Conservation (phyloP, 371 early-diverging fungal genomes). For the Choanephora cucurbitarum region DNA sequence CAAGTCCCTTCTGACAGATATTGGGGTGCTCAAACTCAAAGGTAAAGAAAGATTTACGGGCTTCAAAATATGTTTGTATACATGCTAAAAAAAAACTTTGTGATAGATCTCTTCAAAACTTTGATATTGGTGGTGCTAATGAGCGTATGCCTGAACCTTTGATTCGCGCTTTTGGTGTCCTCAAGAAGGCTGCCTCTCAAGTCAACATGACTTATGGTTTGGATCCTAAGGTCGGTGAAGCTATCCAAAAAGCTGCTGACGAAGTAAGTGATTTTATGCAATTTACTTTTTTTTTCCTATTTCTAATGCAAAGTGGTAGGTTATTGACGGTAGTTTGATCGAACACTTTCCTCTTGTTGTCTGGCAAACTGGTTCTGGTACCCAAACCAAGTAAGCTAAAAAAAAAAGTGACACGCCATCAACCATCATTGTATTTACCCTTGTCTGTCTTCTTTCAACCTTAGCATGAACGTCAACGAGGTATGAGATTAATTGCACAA, state of each 20-base stretch:
- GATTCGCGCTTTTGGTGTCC: constrained; percentile 84
- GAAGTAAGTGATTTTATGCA: constrained; percentile 41
- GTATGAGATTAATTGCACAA: too few relatives aligned
- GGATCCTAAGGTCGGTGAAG: constrained; percentile 66
- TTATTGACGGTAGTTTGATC: constrained; percentile 76
- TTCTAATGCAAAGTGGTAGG: constrained; percentile 32
- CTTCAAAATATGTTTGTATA: background rate
- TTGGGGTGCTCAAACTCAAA: constrained; percentile 92
- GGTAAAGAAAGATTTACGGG: constrained; percentile 40
- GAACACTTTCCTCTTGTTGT: constrained; percentile 89
- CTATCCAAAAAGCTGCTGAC: constrained; percentile 79
- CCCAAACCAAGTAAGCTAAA: constrained; percentile 86
- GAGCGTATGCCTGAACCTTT: constrained; percentile 87
- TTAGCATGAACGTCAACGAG: constrained; percentile 82
- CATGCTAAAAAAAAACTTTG: too few relatives aligned
- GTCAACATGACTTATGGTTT: constrained; percentile 82
- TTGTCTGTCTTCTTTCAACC: background rate
- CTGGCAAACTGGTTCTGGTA: constrained; percentile 90
- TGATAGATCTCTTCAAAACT: constrained; percentile 74
- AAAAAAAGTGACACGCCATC: constrained; percentile 15
- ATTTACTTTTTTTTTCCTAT: background rate
- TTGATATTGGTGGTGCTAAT: constrained; percentile 79
- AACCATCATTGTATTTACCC: background rate
- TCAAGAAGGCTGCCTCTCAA: constrained; percentile 86
- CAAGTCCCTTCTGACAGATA: constrained; percentile 85